Base-by-base conservation (phyloP, 2,329 filamentous ascomycete genomes). In the Zymoseptoria brevis region DNA sequence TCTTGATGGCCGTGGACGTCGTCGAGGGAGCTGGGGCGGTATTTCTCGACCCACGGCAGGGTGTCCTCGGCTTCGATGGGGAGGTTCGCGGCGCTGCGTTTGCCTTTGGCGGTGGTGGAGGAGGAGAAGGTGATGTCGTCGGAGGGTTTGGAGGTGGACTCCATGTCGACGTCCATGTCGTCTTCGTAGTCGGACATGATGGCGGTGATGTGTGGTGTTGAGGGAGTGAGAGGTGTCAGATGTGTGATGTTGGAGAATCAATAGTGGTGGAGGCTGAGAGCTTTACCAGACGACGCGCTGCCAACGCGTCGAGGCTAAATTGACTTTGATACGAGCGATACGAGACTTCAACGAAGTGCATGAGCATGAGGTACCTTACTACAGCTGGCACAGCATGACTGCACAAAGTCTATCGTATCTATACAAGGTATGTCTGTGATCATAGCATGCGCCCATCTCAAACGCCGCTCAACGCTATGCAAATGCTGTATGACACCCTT, bases 11-110 rank as follows among this genome's bases (percentile, higher is more conserved):
- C 94, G 2, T 91, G 96, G 59, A 99, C 94, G 75, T 99, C 94
- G 67, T 87, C 85, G 52, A 99, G 84, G 1, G 89, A 90, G 62
- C 87, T 86, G 19, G 94, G 94, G 56, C 94, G 85, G 76, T 97
- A 99, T 72, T 99, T 99, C 73, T 99, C 94, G 8, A 99, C 91
- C 93, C 94, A 99, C 76, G 94, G 94, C 19, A 99, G 76, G 64
- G 87, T 92, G 73, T 99, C 94, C 74, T 96, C 90, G 54, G 92
- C 91, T 75, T 96, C 91, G 5, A 99, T 86, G 0, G 94, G 94
- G 54, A 99, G 79, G 72, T 99, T 96, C 48, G 93, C 93, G 53
- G 90, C 90, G 68, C 88, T 93, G 69, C 91, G 84, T 77, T 97
- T 97, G 73, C 93, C 92, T 75, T 96, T 96, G 64, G 81, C 75